Evolutionary conservation across 1,284 basidiomycete species (phyloP).

Genomic region (Cryptococcus depauperatus): DNA sequence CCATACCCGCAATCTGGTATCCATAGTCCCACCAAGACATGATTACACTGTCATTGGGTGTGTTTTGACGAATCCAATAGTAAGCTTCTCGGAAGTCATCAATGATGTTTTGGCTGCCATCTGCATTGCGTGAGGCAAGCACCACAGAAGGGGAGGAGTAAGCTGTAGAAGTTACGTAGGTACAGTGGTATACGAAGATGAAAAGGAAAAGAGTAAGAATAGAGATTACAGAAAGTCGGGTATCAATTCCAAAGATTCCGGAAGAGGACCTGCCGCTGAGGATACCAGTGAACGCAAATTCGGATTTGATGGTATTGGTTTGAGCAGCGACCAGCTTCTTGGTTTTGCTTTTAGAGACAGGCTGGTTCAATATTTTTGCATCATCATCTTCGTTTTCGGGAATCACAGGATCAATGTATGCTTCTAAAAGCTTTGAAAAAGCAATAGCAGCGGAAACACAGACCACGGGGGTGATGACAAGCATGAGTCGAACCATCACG

Average conservation of each 20-base stretch:
- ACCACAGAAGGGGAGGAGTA: conserved; percentile 99
- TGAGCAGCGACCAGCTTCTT: conserved; percentile 48
- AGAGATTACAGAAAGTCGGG: conserved; percentile 65
- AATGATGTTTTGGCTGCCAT: conserved; percentile 90
- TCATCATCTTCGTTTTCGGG: conserved; percentile 29
- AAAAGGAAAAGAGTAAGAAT: conserved; percentile 72
- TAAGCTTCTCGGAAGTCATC: conserved; percentile 99
- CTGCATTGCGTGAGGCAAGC: conserved; percentile 66
- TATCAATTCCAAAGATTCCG: conserved; percentile 80
- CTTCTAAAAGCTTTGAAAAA: conserved; percentile 78
- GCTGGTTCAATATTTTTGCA: no score
- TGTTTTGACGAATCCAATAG: conserved; percentile 97
- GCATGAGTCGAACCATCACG: conserved; percentile 81
- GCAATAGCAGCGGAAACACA: conserved; percentile 80
- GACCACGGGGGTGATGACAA: conserved; percentile 45
- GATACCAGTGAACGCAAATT: conserved; percentile 28
- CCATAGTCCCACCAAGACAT: conserved; percentile 99
- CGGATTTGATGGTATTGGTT: conserved; percentile 36
- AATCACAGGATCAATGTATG: conserved; percentile 63
- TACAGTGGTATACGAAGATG: conserved; percentile 93
- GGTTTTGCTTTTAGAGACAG: conserved; percentile 56
- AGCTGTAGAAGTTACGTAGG: conserved; percentile 88
- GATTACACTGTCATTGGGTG: conserved; percentile 79
- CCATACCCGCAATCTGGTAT: conserved; percentile 98
- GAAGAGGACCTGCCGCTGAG: conserved; percentile 33